A percentile compares a stretch with the other conserved stretches of the same genome.
Evolutionary conservation across 345 rosid species (phyloP).

Genomic region (Eucalyptus pauciflora): DNA sequence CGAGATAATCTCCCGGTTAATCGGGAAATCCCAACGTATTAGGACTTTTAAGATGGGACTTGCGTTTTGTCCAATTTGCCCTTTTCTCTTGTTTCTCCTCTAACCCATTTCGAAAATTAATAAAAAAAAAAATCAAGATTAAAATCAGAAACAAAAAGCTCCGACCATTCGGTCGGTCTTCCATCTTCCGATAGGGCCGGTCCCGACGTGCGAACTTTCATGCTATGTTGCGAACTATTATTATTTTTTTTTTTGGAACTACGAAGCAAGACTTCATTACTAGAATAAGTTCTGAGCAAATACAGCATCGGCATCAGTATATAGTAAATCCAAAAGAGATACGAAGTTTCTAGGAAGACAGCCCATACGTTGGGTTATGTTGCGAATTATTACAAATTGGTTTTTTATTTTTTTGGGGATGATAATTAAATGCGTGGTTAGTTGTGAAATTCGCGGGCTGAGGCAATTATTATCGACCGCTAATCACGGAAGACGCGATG

Average conservation of each 20-base stretch:
- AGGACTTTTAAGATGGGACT: neutral
- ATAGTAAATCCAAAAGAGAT: no score
- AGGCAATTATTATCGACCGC: neutral
- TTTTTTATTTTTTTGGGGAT: neutral
- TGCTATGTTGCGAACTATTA: accelerated
- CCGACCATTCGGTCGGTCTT: neutral
- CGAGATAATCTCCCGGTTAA: neutral
- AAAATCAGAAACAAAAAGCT: neutral
- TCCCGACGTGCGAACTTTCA: no score
- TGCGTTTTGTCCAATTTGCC: neutral
- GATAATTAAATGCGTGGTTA: neutral
- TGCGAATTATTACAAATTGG: neutral
- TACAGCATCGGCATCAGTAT: no score
- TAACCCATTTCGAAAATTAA: neutral
- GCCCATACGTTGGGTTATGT: no score
- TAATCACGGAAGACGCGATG: neutral
- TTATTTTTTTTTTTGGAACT: neutral
- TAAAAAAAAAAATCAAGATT: neutral
- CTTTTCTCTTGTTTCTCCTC: neutral
- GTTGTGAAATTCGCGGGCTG: neutral
- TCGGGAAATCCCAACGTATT: neutral
- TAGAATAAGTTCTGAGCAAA: no score
- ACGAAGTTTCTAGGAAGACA: no score
- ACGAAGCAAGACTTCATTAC: no score
- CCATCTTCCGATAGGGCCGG: neutral